Evolutionary conservation across 2,329 filamentous ascomycete genomes (phyloP).

Genomic region (Nigrograna mackinnonii): DNA sequence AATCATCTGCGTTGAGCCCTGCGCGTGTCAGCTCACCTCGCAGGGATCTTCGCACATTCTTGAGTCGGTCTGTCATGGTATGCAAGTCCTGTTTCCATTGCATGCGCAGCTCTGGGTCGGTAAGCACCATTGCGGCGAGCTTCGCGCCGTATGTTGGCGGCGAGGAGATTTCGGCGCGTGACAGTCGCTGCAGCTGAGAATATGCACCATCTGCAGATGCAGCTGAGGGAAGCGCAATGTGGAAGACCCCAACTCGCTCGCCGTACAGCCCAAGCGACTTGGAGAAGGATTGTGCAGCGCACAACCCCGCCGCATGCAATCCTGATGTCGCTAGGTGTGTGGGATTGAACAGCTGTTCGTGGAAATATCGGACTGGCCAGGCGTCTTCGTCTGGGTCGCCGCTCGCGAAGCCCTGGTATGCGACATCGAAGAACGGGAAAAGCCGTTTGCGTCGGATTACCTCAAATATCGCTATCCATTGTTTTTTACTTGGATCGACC

Average conservation of each 20-base stretch:
- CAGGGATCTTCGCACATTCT: background rate
- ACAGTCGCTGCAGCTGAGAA: background rate
- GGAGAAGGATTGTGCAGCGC: background rate
- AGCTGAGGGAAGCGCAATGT: background rate
- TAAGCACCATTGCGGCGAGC: background rate
- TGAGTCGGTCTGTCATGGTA: background rate
- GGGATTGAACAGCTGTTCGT: background rate
- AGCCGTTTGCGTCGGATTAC: background rate
- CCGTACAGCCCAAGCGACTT: background rate
- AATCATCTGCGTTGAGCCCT: no score
- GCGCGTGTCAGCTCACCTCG: background rate
- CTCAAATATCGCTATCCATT: background rate
- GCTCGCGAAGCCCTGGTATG: background rate
- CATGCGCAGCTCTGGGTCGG: background rate
- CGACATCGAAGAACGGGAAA: background rate
- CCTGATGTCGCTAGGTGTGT: no score
- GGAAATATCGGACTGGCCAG: background rate
- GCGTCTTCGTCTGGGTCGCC: background rate
- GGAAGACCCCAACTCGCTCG: background rate
- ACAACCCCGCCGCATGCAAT: background rate
- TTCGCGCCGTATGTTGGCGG: background rate
- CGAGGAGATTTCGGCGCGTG: background rate
- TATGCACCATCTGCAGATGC: background rate
- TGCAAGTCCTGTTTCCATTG: background rate
- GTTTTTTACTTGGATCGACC: background rate